phyloP scores from a whole-genome alignment of 768 basidiomycete genomes.

The Leucogyrophana mollusca region DNA sequence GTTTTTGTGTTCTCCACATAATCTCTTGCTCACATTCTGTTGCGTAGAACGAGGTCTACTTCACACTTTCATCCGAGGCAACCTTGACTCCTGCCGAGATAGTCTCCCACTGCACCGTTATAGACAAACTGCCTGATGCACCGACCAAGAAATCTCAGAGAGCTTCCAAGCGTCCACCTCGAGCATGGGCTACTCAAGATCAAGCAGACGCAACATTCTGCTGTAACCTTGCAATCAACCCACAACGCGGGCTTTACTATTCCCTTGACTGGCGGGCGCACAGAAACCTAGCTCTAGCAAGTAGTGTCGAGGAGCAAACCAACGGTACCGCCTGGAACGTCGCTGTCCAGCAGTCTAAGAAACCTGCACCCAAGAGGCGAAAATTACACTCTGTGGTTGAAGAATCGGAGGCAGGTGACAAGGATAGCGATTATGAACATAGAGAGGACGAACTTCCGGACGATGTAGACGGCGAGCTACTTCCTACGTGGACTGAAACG shows the following conservation, averaged over 20 bases:
- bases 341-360: slow-evolving; percentile 18
- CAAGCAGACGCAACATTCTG: slow-evolving; percentile 39
- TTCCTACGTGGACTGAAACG: slow-evolving; percentile 11
- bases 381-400: slow-evolving; percentile 20
- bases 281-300: slow-evolving; percentile 35
- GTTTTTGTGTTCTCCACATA: slow-evolving; percentile 4
- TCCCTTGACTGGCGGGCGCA: slow-evolving; percentile 58
- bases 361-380: slow-evolving; percentile 16
- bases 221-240: slow-evolving; percentile 59
- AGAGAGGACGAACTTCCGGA: slow-evolving; percentile 17
- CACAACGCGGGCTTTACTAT: slow-evolving; percentile 61
- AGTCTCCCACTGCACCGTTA: slow-evolving; percentile 49
- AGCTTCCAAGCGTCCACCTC: slow-evolving; percentile 12
- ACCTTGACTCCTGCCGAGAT: slow-evolving; percentile 52
- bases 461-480: slow-evolving; percentile 21
- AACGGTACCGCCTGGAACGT: slow-evolving; percentile 51
- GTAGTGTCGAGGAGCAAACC: slow-evolving; percentile 23
- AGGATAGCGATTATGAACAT: slow-evolving; percentile 19
- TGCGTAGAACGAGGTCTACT: slow-evolving; percentile 74
- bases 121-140: slow-evolving; percentile 23
- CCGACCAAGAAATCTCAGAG: slow-evolving; percentile 12
- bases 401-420: slow-evolving; percentile 17
- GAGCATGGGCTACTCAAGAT: slow-evolving; percentile 7
- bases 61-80: slow-evolving; percentile 49
- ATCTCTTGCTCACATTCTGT: background rate